These are phyloP conservation scores for Cyanidiococcus yangmingshanensis DNA, from an alignment of 23 red algal genomes.

Conservation along the genomic window DNA sequence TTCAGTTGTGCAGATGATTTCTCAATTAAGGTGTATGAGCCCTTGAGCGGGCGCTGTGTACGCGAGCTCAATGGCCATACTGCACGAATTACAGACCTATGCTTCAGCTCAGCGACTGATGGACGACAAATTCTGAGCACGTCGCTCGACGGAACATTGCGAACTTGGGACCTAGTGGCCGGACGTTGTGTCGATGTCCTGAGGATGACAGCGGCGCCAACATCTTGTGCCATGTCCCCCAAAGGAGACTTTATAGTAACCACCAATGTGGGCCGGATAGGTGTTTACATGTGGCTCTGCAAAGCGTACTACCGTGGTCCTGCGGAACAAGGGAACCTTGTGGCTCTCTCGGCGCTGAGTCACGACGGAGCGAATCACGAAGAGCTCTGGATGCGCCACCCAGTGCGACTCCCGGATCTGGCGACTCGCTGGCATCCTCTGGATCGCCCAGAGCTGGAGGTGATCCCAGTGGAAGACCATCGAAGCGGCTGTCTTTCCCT, in stretches of 20 bases:
- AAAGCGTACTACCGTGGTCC: conserved; percentile 25
- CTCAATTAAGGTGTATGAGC: conserved; percentile 57
- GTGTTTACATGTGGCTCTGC: conserved; percentile 67
- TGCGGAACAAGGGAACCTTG: not conserved
- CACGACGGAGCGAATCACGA: not conserved
- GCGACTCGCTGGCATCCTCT: not conserved
- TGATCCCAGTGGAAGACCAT: not conserved
- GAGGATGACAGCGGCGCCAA: conserved; percentile 33
- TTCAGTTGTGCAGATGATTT: conserved; percentile 49
- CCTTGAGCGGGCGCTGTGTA: conserved; percentile 37
- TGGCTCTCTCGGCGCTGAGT: not conserved
- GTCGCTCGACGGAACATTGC: conserved; percentile 67
- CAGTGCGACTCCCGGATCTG: conserved; percentile 19
- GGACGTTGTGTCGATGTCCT: conserved; percentile 60
- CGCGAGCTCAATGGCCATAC: conserved; percentile 46
- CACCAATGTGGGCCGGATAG: conserved; percentile 47
- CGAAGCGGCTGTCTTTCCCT: not conserved
- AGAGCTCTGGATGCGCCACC: conserved; percentile 20
- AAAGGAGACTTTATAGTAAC: conserved; percentile 75
- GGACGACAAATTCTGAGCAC: conserved; percentile 51
- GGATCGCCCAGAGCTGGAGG: not conserved
- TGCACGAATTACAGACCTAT: conserved; percentile 54
- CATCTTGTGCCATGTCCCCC: conserved; percentile 58
- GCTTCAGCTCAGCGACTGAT: conserved; percentile 41
- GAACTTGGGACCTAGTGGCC: conserved; percentile 74